These are phyloP conservation scores for Solanum lignicaule DNA, from an alignment of 257 asterid species.

Conservation along the genomic window DNA sequence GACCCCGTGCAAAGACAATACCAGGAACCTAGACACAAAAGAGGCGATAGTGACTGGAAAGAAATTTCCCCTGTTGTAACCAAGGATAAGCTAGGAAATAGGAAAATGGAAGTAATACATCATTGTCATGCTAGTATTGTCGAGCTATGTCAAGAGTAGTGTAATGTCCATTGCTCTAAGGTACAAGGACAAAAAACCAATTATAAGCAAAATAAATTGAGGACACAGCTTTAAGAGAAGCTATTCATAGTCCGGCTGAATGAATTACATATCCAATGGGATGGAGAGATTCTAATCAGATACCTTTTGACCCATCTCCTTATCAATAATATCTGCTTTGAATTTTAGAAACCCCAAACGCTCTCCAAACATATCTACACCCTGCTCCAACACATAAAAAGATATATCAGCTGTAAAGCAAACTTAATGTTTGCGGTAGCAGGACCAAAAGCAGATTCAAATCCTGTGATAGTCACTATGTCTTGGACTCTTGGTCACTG, in stretches of 20 bases:
- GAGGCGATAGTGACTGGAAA: neutral
- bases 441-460: neutral
- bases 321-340: slow-evolving; percentile 72
- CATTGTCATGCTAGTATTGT: neutral
- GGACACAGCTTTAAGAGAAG: neutral
- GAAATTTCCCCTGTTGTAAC: neutral
- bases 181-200: neutral
- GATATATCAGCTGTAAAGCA: neutral
- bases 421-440: neutral
- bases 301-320: slow-evolving; percentile 70
- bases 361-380: slow-evolving; percentile 89
- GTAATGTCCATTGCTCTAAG: neutral
- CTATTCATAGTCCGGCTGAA: neutral
- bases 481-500: neutral
- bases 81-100: neutral
- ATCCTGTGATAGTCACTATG: neutral
- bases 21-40: slow-evolving; percentile 64
- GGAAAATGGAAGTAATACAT: neutral
- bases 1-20: slow-evolving; percentile 87
- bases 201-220: neutral
- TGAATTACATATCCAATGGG: neutral
- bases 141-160: neutral
- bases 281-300: neutral
- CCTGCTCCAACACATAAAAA: slow-evolving; percentile 34
- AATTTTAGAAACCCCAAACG: slow-evolving; percentile 90